Base-by-base conservation (phyloP, 1,284 basidiomycete species). In the Athelia sp. region DNA sequence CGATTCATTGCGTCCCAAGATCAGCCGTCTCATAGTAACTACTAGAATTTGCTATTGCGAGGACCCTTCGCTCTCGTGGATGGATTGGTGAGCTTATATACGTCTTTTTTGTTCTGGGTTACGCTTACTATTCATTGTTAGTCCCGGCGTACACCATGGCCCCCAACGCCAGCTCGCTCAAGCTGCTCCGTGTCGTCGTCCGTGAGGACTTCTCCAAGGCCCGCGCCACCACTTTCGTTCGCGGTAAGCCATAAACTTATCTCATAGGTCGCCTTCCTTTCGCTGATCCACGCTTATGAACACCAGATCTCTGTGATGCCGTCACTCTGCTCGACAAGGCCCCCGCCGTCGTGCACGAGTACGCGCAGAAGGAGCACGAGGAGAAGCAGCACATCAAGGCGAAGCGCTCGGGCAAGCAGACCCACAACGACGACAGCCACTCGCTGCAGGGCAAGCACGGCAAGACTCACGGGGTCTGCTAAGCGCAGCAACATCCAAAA, bases 81-180 rank as follows among this genome's bases (percentile, higher is more conserved):
- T 40, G 36, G 36, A 40, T 40, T n/a, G 36, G 36, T 40, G 19
- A n/a, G 36, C 19, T 40, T 17, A 34, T 34, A 11, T 21, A 40
- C 4, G 4, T 40, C n/a, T 17, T 40, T 4, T n/a, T 13, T 6
- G 6, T 29, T 29, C 6, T 29, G 13, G 26, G 26, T 29, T 13
- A 29, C 26, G 26, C 13, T 29, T 4, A 29, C 13, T 6, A n/a
- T 21, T 17, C n/a, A n/a, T 40, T 21, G 15, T n/a, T n/a, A 40
- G 36, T 40, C 19, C 36, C 36, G n/a, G 36, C 36, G 19, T 40
- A 40, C 19, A 40, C 36, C 36, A 40, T 40, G 36, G 36, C 36
- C 9, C 36, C 36, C 36, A n/a, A 40, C 36, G 36, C 36, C 19
- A n/a, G 19, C n/a, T 8, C 36, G 6, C 36, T 40, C 6, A 40